Conservation (phyloP, 768 basidiomycete genomes). For the Podaxis sp. region DNA sequence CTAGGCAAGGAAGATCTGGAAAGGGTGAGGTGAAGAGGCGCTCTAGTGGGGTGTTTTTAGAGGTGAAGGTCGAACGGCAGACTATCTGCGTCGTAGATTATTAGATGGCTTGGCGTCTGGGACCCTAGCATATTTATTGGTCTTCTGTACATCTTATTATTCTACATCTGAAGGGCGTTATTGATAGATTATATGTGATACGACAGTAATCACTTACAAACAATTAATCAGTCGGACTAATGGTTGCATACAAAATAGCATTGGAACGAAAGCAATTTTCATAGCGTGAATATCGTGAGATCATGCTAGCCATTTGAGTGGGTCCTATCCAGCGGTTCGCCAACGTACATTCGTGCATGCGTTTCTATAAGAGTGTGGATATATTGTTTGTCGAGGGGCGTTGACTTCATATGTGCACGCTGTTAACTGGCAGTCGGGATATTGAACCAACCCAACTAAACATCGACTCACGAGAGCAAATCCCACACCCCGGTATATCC, state of each 20-base stretch:
- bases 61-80: slow-evolving; percentile 5
- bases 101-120: background rate
- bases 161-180: background rate
- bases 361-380: slow-evolving; percentile 40
- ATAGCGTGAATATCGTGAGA: background rate
- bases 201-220: background rate
- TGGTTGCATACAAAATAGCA: background rate
- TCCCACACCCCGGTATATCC: slow-evolving; percentile 45
- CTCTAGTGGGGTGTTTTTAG: background rate
- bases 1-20: background rate
- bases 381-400: slow-evolving; percentile 33
- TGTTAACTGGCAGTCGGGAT: slow-evolving; percentile 20
- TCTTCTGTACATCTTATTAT: background rate
- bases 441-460: background rate
- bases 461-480: slow-evolving; percentile 47
- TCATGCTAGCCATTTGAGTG: background rate
- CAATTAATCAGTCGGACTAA: background rate
- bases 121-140: background rate
- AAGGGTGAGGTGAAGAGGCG: background rate
- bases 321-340: background rate
- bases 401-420: slow-evolving; percentile 43
- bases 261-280: background rate
- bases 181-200: background rate
- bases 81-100: background rate
- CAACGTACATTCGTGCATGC: slow-evolving; percentile 46